Conservation (phyloP, 75 land plant species). For the Selaginella moellendorffii region DNA sequence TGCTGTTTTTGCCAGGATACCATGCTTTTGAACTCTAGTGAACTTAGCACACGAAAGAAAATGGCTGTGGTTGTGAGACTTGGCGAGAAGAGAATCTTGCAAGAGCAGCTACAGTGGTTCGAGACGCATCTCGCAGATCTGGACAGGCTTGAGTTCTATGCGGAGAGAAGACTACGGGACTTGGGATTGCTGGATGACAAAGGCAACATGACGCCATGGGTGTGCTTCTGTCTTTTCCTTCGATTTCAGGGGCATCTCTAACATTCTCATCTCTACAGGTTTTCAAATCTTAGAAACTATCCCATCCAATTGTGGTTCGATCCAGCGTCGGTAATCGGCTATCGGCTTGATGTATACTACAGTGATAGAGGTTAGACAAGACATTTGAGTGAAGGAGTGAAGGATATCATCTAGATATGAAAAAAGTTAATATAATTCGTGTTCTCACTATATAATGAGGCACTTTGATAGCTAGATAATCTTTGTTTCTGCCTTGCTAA, state of each 20-base stretch:
- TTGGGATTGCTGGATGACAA: constrained; percentile 68
- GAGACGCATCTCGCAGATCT: constrained; percentile 35
- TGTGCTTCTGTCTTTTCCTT: constrained; percentile 3
- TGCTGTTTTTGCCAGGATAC: constrained; percentile 43
- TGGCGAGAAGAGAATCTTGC: constrained; percentile 73
- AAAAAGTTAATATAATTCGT: neutral
- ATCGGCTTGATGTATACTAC: neutral
- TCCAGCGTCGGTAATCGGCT: no score
- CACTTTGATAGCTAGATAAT: neutral
- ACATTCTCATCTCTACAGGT: neutral
- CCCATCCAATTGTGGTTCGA: no score
- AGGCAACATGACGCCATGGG: constrained; percentile 88
- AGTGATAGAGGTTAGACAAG: neutral
- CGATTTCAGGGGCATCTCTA: neutral
- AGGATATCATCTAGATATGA: neutral
- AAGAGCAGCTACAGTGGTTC: constrained; percentile 50
- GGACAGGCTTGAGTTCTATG: constrained; percentile 74
- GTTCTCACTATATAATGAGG: neutral
- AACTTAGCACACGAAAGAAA: constrained; percentile 35
- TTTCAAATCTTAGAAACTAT: neutral
- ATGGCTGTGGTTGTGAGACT: constrained; percentile 57
- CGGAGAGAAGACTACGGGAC: constrained; percentile 66
- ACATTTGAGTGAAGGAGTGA: neutral
- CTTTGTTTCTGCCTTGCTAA: no score
- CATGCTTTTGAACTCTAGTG: constrained; percentile 21